Evolutionary conservation across 2,329 filamentous ascomycete genomes (phyloP).

Genomic region (Verruconis gallopava): DNA sequence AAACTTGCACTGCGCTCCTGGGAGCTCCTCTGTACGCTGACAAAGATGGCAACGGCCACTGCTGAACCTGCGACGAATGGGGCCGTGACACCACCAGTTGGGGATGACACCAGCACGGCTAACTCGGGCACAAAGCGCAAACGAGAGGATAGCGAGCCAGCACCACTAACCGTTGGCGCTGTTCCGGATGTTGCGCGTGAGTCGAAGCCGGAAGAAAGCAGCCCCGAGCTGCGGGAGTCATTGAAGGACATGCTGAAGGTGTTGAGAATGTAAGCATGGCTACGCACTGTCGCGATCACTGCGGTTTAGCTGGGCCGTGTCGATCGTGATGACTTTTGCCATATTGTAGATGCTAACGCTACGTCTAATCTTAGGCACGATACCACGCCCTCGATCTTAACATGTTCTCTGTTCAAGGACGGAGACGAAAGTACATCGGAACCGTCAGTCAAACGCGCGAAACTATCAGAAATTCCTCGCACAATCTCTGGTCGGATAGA

Average conservation of each 20-base stretch:
- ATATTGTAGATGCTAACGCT: no score
- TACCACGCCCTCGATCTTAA: constrained; percentile 31
- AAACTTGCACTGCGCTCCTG: no score
- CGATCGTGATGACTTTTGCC: no score
- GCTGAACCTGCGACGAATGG: constrained; percentile 17
- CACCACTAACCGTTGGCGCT: constrained; percentile 19
- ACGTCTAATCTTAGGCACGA: constrained; percentile 26
- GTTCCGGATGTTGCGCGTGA: no score
- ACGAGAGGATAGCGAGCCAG: constrained; percentile 24
- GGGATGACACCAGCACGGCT: constrained; percentile 12
- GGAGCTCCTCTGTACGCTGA: no score
- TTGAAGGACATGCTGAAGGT: constrained; percentile 30
- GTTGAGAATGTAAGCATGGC: constrained; percentile 26
- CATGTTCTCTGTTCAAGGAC: constrained; percentile 19
- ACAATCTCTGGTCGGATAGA: constrained; percentile 28
- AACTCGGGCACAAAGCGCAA: constrained; percentile 31
- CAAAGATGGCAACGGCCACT: background rate
- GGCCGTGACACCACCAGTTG: constrained; percentile 22
- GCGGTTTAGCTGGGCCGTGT: background rate
- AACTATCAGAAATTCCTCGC: constrained; percentile 22
- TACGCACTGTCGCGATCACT: background rate
- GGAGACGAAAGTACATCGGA: constrained; percentile 23
- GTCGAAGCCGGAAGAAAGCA: no score
- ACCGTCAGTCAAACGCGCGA: constrained; percentile 33
- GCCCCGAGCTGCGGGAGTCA: constrained; percentile 17